Evolutionary conservation across 2,329 filamentous ascomycete genomes (phyloP).

Genomic region (Claviceps digitariae): DNA sequence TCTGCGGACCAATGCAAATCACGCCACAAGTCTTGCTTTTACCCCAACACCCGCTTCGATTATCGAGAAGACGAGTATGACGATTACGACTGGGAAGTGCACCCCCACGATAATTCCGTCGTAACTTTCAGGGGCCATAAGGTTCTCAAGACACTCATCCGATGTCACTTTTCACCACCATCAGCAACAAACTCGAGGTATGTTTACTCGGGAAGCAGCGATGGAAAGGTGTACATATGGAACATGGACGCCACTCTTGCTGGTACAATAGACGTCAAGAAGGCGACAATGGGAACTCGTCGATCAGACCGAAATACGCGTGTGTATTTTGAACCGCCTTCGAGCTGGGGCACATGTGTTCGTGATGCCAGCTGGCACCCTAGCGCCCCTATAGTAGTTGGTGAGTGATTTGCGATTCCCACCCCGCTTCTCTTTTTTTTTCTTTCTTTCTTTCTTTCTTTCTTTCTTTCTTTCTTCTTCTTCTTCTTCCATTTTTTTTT

Average conservation of each 20-base stretch:
- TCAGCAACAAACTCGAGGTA: conserved; percentile 79
- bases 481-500: no score
- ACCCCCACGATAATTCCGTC: conserved; percentile 76
- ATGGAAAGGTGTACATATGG: conserved; percentile 83
- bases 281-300: conserved; percentile 51
- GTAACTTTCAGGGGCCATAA: conserved; percentile 89
- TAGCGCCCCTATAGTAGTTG: conserved; percentile 62
- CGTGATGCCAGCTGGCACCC: conserved; percentile 89
- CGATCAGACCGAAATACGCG: conserved; percentile 40
- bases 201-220: conserved; percentile 82
- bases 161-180: conserved; percentile 88
- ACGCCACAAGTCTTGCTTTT: conserved; percentile 41
- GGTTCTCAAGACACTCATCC: conserved; percentile 78
- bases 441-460: background rate
- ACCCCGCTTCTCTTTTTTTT: background rate
- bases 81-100: conserved; percentile 42
- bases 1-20: conserved; percentile 49
- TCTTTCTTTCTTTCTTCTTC: background rate
- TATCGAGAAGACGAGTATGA: conserved; percentile 59
- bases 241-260: conserved; percentile 84
- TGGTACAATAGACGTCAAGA: conserved; percentile 61
- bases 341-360: conserved; percentile 63
- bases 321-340: conserved; percentile 41
- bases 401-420: conserved; percentile 24
- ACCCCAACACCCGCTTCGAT: conserved; percentile 49